phyloP scores from a whole-genome alignment of 78 protist genomes.

The Tieghemostelium lacteum region DNA sequence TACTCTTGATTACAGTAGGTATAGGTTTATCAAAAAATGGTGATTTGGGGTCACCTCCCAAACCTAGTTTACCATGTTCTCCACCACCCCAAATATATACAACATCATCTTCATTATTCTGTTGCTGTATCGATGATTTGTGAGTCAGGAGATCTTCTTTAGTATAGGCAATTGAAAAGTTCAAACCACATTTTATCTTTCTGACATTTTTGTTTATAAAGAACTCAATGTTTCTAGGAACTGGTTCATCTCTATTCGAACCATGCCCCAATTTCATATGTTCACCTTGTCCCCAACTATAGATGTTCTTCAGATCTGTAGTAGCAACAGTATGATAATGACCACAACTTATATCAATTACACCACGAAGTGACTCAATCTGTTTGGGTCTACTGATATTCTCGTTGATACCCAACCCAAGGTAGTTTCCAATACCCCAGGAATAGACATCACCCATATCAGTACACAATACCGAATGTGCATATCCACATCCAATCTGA shows the following conservation, averaged over 20 bases:
- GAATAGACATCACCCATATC: conserved; percentile 73
- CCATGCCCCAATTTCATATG: conserved; percentile 77
- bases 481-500: conserved; percentile 50
- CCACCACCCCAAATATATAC: conserved; percentile 63
- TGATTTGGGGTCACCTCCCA: conserved; percentile 52
- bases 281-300: conserved; percentile 76
- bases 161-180: conserved; percentile 47
- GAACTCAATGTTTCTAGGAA: conserved; percentile 46
- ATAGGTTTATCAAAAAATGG: conserved; percentile 67
- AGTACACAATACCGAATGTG: conserved; percentile 51
- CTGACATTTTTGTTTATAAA: conserved; percentile 58
- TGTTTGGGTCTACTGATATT: conserved; percentile 19
- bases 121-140: neutral
- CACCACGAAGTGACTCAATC: conserved; percentile 34
- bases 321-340: conserved; percentile 65
- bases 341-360: conserved; percentile 63
- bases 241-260: conserved; percentile 7
- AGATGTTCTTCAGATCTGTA: conserved; percentile 54
- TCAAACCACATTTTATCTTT: conserved; percentile 56
- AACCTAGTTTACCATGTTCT: conserved; percentile 68
- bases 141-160: neutral
- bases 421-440: conserved; percentile 51
- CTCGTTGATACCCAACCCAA: conserved; percentile 46
- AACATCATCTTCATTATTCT: neutral
- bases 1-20: conserved; percentile 35